Evolutionary conservation across 2,329 filamentous ascomycete genomes (phyloP).

Genomic region (Chaetomium strumarium): DNA sequence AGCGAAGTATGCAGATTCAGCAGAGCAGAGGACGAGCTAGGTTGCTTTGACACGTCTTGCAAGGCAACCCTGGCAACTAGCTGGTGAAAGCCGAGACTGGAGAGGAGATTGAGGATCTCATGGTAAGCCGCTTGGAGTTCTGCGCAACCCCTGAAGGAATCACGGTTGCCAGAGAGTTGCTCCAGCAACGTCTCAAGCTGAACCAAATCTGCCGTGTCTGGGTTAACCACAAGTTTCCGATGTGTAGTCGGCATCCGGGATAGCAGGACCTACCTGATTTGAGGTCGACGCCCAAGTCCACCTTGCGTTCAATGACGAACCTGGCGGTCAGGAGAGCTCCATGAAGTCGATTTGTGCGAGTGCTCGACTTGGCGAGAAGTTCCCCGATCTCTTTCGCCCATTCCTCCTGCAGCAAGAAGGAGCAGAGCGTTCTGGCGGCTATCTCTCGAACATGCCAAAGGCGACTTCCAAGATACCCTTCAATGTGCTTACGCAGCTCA

Average conservation of each 20-base stretch:
- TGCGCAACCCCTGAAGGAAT: conserved; percentile 26
- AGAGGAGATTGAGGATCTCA: conserved; percentile 41
- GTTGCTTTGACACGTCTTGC: background rate
- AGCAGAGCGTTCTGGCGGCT: conserved; percentile 66
- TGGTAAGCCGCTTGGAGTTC: conserved; percentile 43
- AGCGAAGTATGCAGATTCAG: conserved; percentile 28
- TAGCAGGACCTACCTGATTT: conserved; percentile 37
- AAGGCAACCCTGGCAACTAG: conserved; percentile 14
- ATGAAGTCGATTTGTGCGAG: conserved; percentile 48
- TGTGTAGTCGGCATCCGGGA: too few species aligned
- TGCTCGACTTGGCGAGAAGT: conserved; percentile 31
- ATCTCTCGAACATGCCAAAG: conserved; percentile 81
- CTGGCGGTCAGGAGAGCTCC: conserved; percentile 52
- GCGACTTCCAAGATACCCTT: conserved; percentile 58
- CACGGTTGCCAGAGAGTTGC: conserved; percentile 5
- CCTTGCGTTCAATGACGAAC: conserved; percentile 50
- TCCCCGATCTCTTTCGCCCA: conserved; percentile 41
- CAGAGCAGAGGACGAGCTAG: conserved; percentile 22
- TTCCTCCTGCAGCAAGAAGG: conserved; percentile 48
- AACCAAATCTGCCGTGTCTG: conserved; percentile 4
- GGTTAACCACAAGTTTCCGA: background rate
- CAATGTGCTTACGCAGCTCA: conserved; percentile 53
- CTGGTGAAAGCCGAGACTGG: conserved; percentile 26
- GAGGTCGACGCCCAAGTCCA: conserved; percentile 40
- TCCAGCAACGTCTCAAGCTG: conserved; percentile 7